Evolutionary conservation across 345 rosid species (phyloP).

Genomic region (Hibiscus syriacus): DNA sequence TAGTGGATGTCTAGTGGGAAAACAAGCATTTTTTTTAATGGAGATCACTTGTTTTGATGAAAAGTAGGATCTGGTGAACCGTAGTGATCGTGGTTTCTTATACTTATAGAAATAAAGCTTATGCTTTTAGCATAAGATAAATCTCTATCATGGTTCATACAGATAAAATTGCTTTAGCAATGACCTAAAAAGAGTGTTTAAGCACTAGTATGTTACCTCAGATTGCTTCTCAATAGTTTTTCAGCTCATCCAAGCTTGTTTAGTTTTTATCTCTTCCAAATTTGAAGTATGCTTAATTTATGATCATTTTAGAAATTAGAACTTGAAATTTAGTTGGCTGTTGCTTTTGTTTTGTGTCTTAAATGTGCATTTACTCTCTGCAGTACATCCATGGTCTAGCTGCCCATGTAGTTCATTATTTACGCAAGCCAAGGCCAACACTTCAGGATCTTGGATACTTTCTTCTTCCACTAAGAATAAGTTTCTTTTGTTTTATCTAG

Average conservation of each 20-base stretch:
- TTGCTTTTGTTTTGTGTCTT: background rate
- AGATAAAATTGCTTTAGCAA: too few relatives aligned
- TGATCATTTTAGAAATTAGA: background rate
- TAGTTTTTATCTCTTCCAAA: background rate
- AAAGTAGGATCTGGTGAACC: constrained; percentile 26
- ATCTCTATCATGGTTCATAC: constrained; percentile 11
- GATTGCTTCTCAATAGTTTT: background rate
- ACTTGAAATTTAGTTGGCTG: background rate
- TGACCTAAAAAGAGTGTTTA: too few relatives aligned
- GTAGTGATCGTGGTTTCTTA: constrained; percentile 30
- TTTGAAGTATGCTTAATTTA: background rate
- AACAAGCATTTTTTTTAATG: background rate
- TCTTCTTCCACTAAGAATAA: constrained; percentile 67
- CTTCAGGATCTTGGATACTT: constrained; percentile 86
- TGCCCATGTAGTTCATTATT: constrained; percentile 88
- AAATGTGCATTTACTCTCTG: constrained; percentile 7
- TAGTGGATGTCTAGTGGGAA: background rate
- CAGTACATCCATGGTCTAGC: constrained; percentile 90
- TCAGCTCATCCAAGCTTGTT: background rate
- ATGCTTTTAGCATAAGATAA: too few relatives aligned
- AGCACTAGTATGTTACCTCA: background rate
- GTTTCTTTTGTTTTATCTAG: background rate
- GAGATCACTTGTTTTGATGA: constrained; percentile 9
- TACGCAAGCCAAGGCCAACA: constrained; percentile 76
- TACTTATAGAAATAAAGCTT: constrained; percentile 15